These are phyloP conservation scores for Coelastrella sp. DNA, from an alignment of 139 green algal species.

Conservation along the genomic window DNA sequence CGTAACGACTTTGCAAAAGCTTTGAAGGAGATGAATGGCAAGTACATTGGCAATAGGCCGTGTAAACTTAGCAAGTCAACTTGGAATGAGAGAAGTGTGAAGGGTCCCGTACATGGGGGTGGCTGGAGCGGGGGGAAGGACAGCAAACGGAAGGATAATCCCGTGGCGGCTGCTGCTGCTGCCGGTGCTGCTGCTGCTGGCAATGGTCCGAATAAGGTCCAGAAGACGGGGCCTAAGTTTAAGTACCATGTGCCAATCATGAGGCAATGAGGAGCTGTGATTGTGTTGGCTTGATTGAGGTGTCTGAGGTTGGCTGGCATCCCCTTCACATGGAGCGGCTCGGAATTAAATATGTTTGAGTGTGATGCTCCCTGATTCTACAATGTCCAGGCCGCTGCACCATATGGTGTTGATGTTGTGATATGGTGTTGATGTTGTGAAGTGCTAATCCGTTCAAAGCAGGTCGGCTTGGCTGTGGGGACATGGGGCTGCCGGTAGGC, in stretches of 20 bases:
- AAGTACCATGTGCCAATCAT: constrained; percentile 50
- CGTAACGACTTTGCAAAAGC: constrained; percentile 80
- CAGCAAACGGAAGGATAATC: constrained; percentile 10
- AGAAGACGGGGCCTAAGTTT: not conserved
- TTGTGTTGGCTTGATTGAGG: no score
- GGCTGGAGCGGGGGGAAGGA: not conserved
- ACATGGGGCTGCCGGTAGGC: no score
- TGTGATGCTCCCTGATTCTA: no score
- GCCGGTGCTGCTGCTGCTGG: not conserved
- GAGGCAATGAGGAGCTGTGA: not conserved
- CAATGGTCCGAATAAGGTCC: not conserved
- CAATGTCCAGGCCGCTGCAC: no score
- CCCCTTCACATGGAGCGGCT: no score
- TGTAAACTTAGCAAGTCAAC: constrained; percentile 87
- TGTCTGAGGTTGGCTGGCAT: no score
- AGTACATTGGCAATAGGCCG: constrained; percentile 95
- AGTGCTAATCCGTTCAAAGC: no score
- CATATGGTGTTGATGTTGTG: no score
- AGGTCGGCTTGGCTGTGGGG: no score
- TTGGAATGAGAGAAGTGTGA: constrained; percentile 60
- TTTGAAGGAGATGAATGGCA: constrained; percentile 85
- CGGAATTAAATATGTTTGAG: no score
- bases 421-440: no score
- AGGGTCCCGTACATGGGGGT: not conserved
- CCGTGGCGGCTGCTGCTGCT: not conserved